Base-by-base conservation (phyloP, 129 eudicot genomes). In the Flaveria bidentis region DNA sequence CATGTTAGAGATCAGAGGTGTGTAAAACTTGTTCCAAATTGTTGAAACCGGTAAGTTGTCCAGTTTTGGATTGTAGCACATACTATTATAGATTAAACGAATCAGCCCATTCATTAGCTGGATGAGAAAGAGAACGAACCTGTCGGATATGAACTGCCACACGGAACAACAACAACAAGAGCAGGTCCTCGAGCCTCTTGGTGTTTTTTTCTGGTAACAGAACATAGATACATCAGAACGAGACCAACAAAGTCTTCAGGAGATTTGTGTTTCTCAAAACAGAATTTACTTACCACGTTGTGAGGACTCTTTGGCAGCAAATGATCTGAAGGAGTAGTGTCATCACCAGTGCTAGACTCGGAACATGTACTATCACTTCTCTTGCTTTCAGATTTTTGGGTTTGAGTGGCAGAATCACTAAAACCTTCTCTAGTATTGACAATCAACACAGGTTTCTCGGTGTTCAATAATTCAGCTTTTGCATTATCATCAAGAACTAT, bases 311-410 rank as follows among this genome's bases (percentile, higher is more conserved):
- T 80, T 47, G 55, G 78, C 22, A 80, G 50, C 53, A 80, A 60
- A 74, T 33, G 45, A 58, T 80, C 84, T 8, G 80, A 53, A 9
- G 75, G 76, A 67, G 79, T 16, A 25, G 63, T n/a, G 75, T 6
- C 79, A 20, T 80, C 80, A 10, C 71, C 80, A 15, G 74, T 67
- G 71, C 76, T 74, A 46, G 84, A 80, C 12, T 80, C 84, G 1
- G 80, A 80, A 50, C 33, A 0, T 67, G 84, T 42, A 20, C 84
- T 80, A 6, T 73, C 36, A 57, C 79, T 73, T 73, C 75, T 67
- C 44, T 73, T 80, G 41, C 26, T 80, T 53, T 18, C 50, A 45
- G 71, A 52, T 22, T 51, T 47, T 41, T 52, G 12, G 49, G 52
- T 13, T 64, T 55, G 25, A 18, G 58, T 41, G 30, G 45, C 17